A percentile compares a stretch with the other conserved stretches of the same genome.
Conservation (phyloP, 1,139 yeast species). For the Hemisphaericaspora lyxosophila region DNA sequence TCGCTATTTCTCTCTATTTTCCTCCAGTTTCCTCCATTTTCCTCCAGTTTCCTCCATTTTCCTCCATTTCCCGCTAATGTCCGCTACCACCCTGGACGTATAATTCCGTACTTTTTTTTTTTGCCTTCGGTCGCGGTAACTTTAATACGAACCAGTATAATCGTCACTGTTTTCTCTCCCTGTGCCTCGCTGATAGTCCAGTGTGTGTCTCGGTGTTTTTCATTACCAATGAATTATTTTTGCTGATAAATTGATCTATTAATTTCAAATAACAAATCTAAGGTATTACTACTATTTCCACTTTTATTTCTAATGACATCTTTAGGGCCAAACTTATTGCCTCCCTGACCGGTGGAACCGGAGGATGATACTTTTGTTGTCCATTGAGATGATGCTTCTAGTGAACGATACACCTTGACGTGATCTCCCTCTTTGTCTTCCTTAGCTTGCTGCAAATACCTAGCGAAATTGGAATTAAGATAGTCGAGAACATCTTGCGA, state of each 20-base stretch:
- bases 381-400: constrained; percentile 28
- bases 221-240: constrained; percentile 1
- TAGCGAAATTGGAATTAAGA: constrained; percentile 16
- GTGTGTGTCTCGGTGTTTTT: neutral
- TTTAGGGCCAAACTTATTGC: constrained; percentile 11
- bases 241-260: constrained; percentile 22
- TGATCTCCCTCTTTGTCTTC: constrained; percentile 19
- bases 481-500: constrained; percentile 19
- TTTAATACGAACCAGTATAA: too few species aligned
- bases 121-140: too few species aligned
- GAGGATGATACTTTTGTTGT: constrained; percentile 19
- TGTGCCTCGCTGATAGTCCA: too few species aligned
- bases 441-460: constrained; percentile 19
- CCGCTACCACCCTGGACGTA: too few species aligned
- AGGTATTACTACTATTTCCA: constrained; percentile 8
- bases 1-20: too few species aligned
- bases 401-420: constrained; percentile 20
- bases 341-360: constrained; percentile 7
- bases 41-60: too few species aligned
- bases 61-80: too few species aligned
- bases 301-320: constrained; percentile 17
- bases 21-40: too few species aligned
- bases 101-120: too few species aligned
- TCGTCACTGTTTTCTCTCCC: too few species aligned
- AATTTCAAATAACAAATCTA: constrained; percentile 22